These are phyloP conservation scores for Dactylonectria estremocensis DNA, from an alignment of 2,329 filamentous ascomycete species.

Conservation along the genomic window DNA sequence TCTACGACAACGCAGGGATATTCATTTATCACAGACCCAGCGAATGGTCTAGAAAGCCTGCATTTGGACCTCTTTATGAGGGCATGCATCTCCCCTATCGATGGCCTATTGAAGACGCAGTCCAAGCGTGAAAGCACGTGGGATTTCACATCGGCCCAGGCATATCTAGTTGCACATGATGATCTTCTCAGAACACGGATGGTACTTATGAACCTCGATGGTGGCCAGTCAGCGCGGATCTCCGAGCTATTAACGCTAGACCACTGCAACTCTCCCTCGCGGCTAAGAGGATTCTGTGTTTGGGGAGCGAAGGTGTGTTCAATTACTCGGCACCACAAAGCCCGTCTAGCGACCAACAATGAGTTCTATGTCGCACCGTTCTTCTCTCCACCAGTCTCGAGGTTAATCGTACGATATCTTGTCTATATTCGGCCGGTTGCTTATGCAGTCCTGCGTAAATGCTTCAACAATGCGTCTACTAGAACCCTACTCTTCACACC, in stretches of 20 bases:
- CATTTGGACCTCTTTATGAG: constrained; percentile 14
- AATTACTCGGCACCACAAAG: constrained; percentile 11
- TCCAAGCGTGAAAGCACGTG: background rate
- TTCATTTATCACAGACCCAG: constrained; percentile 13
- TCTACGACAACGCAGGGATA: constrained; percentile 16
- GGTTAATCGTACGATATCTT: constrained; percentile 13
- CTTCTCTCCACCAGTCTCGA: constrained; percentile 14
- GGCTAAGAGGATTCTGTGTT: background rate
- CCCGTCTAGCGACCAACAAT: constrained; percentile 7
- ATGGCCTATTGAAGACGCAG: constrained; percentile 8
- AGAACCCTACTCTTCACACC: constrained; percentile 4
- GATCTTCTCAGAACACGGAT: constrained; percentile 10
- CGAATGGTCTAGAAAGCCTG: background rate
- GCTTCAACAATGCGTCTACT: background rate
- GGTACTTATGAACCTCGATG: constrained; percentile 13
- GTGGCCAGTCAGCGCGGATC: constrained; percentile 13
- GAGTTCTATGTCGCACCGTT: constrained; percentile 23
- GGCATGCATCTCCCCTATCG: constrained; percentile 10
- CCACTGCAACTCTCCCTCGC: background rate
- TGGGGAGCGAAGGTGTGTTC: constrained; percentile 3
- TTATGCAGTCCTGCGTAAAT: constrained; percentile 14
- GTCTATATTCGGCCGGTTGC: constrained; percentile 19
- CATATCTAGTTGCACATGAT: constrained; percentile 7
- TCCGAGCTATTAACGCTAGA: constrained; percentile 14
- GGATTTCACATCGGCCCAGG: constrained; percentile 9